Conservation (phyloP, 306 rosid species). For the Trichosanthes truncata region DNA sequence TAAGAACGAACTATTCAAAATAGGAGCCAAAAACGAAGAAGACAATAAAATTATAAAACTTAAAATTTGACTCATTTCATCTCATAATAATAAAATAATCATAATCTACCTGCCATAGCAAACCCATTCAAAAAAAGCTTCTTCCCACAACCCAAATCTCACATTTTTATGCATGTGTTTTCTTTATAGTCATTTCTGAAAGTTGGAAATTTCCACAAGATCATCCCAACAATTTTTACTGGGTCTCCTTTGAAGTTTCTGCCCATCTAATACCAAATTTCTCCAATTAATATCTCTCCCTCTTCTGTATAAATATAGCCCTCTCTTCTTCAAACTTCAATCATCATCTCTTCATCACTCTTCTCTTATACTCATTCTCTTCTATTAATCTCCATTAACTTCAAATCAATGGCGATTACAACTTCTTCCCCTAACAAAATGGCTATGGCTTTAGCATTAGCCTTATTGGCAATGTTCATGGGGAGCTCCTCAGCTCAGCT, state of each 20-base stretch:
- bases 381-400: not conserved
- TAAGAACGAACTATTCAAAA: not conserved
- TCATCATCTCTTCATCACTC: no score
- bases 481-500: constrained; percentile 14
- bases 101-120: not conserved
- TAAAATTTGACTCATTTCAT: not conserved
- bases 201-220: not conserved
- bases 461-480: not conserved
- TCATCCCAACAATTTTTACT: not conserved
- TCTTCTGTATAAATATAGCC: not conserved
- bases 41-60: not conserved
- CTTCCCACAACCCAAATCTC: not conserved
- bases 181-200: not conserved
- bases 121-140: not conserved
- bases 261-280: not conserved
- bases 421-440: not conserved
- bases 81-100: not conserved
- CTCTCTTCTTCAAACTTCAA: not conserved
- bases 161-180: not conserved
- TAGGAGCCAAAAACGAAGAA: not conserved
- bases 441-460: not conserved
- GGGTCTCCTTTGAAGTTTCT: not conserved
- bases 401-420: not conserved
- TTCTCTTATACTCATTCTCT: no score
- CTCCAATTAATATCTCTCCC: not conserved